A percentile compares a stretch with the other conserved stretches of the same genome.
phyloP scores from a whole-genome alignment of 2,329 filamentous ascomycete species.

The Pestalotiopsis sp. region DNA sequence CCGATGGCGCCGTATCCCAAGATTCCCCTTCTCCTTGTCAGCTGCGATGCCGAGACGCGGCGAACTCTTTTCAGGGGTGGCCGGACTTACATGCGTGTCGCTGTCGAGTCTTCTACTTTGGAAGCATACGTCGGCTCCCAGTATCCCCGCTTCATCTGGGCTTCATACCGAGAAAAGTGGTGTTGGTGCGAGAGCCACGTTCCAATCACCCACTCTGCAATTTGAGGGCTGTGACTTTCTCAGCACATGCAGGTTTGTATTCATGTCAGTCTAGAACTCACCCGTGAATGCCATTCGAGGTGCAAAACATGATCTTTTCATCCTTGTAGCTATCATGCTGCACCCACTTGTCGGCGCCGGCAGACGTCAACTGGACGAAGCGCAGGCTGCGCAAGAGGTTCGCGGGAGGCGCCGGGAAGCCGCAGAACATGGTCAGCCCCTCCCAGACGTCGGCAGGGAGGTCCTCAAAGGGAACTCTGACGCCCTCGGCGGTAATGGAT shows the following conservation, averaged over 20 bases:
- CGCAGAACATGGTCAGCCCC: slow-evolving; percentile 43
- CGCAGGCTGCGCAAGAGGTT: slow-evolving; percentile 38
- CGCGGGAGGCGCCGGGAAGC: slow-evolving; percentile 33
- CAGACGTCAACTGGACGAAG: slow-evolving; percentile 47
- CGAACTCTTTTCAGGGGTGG: background rate
- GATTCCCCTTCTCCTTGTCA: slow-evolving; percentile 33
- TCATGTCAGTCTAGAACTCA: slow-evolving; percentile 28
- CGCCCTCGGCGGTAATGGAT: slow-evolving; percentile 19
- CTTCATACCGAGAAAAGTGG: slow-evolving; percentile 16
- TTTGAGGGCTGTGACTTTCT: slow-evolving; percentile 48
- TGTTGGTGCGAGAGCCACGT: slow-evolving; percentile 56
- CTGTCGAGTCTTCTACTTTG: background rate
- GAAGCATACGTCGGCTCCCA: slow-evolving; percentile 10
- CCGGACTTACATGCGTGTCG: slow-evolving; percentile 7
- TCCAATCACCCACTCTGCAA: slow-evolving; percentile 58
- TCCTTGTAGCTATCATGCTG: slow-evolving; percentile 44
- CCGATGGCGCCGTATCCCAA: slow-evolving; percentile 50
- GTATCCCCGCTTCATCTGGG: background rate
- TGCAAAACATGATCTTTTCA: slow-evolving; percentile 53
- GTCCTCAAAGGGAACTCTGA: slow-evolving; percentile 25
- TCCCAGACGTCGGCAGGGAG: slow-evolving; percentile 37
- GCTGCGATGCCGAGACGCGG: background rate
- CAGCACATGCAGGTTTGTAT: background rate
- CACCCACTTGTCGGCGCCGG: slow-evolving; percentile 46
- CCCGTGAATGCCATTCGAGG: slow-evolving; percentile 62